Base-by-base conservation (phyloP, 768 basidiomycete genomes). In the Vishniacozyma victoriae region DNA sequence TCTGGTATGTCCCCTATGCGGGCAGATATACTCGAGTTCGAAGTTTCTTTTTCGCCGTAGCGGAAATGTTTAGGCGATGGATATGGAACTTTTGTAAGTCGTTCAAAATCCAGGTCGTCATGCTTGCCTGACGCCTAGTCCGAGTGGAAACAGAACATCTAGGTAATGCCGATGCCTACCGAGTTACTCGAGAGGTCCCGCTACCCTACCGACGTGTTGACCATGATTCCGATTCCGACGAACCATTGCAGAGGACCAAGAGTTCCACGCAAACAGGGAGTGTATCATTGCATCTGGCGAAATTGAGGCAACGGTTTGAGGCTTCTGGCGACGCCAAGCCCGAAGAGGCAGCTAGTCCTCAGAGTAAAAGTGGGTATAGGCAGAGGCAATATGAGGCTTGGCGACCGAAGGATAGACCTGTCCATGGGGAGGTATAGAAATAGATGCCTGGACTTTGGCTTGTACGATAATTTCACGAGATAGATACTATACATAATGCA, bases 131-230 rank as follows among this genome's bases (percentile, higher is more conserved):
- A n/a, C n/a, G n/a, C n/a, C n/a, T n/a, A 87, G 84, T 80, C 71
- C 86, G 87, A 57, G 73, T 88, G 35, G 87, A 92, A 70, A 90
- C 86, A 72, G 91, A 95, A 73, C 91, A 95, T 56, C 73, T 92
- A 22, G 86, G 87, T 76, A 95, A 95, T 69, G 81, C 86, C 71
- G 87, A 88, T 77, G 88, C 90, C 60, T 93, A 88, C 69, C 87
- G 90, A 19, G 68, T 55, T 31, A 88, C 85, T 1, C 78, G 84
- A 20, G 89, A 95, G 61, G 81, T 89, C 13, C 85, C 87, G 0
- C 72, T 95, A 26, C 89, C 88, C 1, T 93, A 92, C 69, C 79
- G 83, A 38, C 71, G 73, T 3, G 48, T 56, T 24, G 60, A 56
- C 3, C 64, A 74, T 37, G 77, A 80, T 38, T 70, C 74, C 26